Evolutionary conservation across 306 rosid genomes (phyloP), one percentile per base, ranked within the genome.

Genomic region (Inga laurina): DNA sequence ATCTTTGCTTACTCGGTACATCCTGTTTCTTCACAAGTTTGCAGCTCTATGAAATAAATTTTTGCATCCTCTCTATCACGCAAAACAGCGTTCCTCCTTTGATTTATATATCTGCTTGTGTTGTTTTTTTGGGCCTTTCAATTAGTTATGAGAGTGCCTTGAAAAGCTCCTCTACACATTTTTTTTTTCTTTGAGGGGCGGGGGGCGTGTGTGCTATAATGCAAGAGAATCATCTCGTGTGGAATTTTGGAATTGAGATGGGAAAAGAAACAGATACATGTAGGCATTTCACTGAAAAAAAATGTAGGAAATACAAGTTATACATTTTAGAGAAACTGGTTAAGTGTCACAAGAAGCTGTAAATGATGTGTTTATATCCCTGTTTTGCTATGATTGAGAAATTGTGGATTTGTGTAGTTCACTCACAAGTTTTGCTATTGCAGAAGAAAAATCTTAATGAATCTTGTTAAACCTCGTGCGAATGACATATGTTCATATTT

Each of bases 1-100:
- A 44, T 71, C 49, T 71, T 43, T 44, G 75, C 75, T 71, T 71
- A 71, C 75, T 71, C 54, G 75, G 75, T 71, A 71, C 21, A 44
- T 71, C 18, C 30, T 30, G 8, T 71, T 71, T 27, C 30, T 27
- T 27, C 30, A 27, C 30, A 27, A 27, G 30, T 27, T 27, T 27
- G 30, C 1, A 27, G 1, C 1, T 27, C 30, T 27, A 27, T 27
- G 30, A 27, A 27, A 27, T 27, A 27, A 27, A 27, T 27, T 27
- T 27, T 27, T 27, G 30, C 30, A 27, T 27, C 30, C 30, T 27
- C 30, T 27, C 30, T 27, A 27, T 27, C 30, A 27, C 30, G 1
- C 30, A 27, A 27, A 27, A 27, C 30, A 27, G 30, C 30, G 30
- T 27, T 27, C 1, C 30, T 27, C 30, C 30, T 27, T 27, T 27